A percentile compares a stretch with the other conserved stretches of the same genome.
Evolutionary conservation across 192 early-diverging fungal species (phyloP).

Genomic region (Piromyces sp.): DNA sequence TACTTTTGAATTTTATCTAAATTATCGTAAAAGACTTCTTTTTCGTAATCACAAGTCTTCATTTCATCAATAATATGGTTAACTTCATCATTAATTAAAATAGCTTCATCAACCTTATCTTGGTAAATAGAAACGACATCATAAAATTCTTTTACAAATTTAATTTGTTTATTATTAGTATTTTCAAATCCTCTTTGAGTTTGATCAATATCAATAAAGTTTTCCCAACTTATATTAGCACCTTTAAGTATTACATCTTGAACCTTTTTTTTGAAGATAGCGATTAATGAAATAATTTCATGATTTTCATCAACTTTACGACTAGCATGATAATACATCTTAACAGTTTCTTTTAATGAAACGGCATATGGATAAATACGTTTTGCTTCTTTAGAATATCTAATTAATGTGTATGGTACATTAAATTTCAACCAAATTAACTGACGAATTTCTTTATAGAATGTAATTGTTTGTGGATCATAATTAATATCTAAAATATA

Average conservation of each 20-base stretch:
- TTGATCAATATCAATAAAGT: slow-evolving; percentile 33
- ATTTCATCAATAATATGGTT: slow-evolving; percentile 66
- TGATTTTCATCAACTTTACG: slow-evolving; percentile 53
- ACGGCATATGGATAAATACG: slow-evolving; percentile 97
- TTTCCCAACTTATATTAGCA: slow-evolving; percentile 11
- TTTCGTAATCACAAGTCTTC: slow-evolving; percentile 54
- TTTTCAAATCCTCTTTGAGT: not conserved
- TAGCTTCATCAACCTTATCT: slow-evolving; percentile 77
- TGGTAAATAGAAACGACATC: slow-evolving; percentile 78
- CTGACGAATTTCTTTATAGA: slow-evolving; percentile 98
- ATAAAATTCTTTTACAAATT: slow-evolving; percentile 91
- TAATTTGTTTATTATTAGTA: slow-evolving; percentile 67
- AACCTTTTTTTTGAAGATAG: slow-evolving; percentile 87
- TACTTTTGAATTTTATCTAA: slow-evolving; percentile 71
- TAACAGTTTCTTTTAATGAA: slow-evolving; percentile 81
- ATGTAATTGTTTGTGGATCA: slow-evolving; percentile 78
- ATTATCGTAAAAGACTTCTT: slow-evolving; percentile 41
- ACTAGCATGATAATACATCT: slow-evolving; percentile 76
- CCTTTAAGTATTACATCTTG: slow-evolving; percentile 68
- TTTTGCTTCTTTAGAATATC: slow-evolving; percentile 86
- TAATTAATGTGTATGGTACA: slow-evolving; percentile 76
- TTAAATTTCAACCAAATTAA: slow-evolving; percentile 88
- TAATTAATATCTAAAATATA: slow-evolving; percentile 75
- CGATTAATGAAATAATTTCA: slow-evolving; percentile 61
- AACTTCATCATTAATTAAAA: slow-evolving; percentile 69